Evolutionary conservation across 345 rosid species (phyloP).

Genomic region (Eutrema heterophyllum): DNA sequence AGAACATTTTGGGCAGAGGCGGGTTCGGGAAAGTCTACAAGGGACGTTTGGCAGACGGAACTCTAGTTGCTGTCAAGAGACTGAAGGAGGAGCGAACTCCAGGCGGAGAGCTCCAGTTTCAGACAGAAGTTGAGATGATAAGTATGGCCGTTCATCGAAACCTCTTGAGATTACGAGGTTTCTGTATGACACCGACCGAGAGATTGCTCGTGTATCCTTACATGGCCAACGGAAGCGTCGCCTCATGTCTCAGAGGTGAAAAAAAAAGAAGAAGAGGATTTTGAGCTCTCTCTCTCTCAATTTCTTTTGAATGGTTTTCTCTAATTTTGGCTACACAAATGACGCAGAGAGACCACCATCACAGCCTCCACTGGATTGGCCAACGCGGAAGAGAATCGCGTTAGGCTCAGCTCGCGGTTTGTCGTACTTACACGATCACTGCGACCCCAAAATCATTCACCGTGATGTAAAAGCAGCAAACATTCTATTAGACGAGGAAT

Average conservation of each 20-base stretch:
- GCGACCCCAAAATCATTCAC: slow-evolving; percentile 96
- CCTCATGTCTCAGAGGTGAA: slow-evolving; percentile 89
- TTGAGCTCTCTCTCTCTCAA: background rate
- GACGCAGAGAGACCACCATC: slow-evolving; percentile 67
- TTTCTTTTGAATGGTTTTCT: background rate
- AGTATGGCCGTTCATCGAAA: slow-evolving; percentile 99
- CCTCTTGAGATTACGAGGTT: slow-evolving; percentile 84
- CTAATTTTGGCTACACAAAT: slow-evolving; percentile 8
- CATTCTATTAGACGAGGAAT: slow-evolving; percentile 89
- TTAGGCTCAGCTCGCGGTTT: slow-evolving; percentile 95
- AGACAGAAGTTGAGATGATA: slow-evolving; percentile 98
- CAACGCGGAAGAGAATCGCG: slow-evolving; percentile 74
- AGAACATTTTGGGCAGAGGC: slow-evolving; percentile 92
- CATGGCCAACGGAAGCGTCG: slow-evolving; percentile 99
- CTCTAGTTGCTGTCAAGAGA: slow-evolving; percentile 92
- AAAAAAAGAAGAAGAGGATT: background rate
- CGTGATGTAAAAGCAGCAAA: slow-evolving; percentile 99
- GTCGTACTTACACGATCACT: slow-evolving; percentile 94
- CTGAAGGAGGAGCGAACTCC: slow-evolving; percentile 97
- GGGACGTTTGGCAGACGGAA: slow-evolving; percentile 88
- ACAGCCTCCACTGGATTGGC: slow-evolving; percentile 93
- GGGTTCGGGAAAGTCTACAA: slow-evolving; percentile 98
- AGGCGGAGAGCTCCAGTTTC: slow-evolving; percentile 97
- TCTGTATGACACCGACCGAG: slow-evolving; percentile 97
- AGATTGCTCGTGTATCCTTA: slow-evolving; percentile 91